Evolutionary conservation across 139 green algal species (phyloP), one percentile per base, ranked within the genome.

Genomic region (Pseudopediastrum boryanum): DNA sequence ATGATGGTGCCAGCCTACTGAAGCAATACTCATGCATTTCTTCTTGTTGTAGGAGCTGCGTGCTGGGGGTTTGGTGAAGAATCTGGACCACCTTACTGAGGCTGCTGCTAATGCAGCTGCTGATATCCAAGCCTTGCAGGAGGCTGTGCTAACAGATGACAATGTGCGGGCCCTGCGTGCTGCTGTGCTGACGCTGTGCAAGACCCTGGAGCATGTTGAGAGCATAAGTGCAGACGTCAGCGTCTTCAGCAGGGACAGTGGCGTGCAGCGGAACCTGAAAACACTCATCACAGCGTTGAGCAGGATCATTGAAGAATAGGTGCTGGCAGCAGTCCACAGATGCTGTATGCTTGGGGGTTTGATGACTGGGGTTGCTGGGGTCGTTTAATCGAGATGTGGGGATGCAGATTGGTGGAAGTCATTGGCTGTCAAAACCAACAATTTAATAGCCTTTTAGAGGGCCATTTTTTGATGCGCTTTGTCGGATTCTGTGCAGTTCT

Each of bases 81-180:
- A 95, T 38, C 48, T 98, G 33, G 93, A 97, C 65, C 85, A 87
- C 19, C 85, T 98, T 10, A 96, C 91, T 0, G 84, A 87, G 78
- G 92, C 93, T n/a, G 92, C 93, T 21, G 89, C 92, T 10, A 87
- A 89, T 25, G 92, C 93, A 35, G 93, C 92, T 0, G 79, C 84
- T 13, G 94, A 98, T 84, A 94, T 98, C 41, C 91, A 94, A 68
- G 75, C 78, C 41, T 89, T 99, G 78, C 94, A 98, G 70, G 69
- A 56, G 27, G 81, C 78, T 33, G 92, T 99, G 42, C 78, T 99
- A 65, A 98, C 93, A 3, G 89, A 95, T 12, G 95, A 95, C 41
- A 99, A 99, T 83, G 92, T 97, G 48, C 84, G 80, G 3, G 92
- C 93, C 16, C 80, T 97, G 76, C 85, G 91, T n/a, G 77, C 91